Evolutionary conservation across 768 basidiomycete genomes (phyloP).

Genomic region (Panaeolus papilionaceus): DNA sequence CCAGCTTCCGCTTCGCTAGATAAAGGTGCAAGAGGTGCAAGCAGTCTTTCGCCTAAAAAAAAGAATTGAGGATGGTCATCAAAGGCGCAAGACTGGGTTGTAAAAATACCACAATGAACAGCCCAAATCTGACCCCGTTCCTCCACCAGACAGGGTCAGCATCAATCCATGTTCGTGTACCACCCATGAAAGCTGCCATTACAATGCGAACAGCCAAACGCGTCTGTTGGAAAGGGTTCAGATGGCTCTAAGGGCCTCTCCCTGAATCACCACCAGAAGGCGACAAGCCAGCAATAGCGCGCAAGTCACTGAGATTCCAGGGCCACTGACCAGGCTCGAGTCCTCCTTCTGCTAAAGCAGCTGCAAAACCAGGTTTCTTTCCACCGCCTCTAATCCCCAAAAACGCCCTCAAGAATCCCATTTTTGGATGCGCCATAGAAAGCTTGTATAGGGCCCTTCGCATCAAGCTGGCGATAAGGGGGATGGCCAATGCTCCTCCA

Average conservation of each 20-base stretch:
- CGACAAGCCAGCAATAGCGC: background rate
- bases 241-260: slow-evolving; percentile 29
- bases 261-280: slow-evolving; percentile 13
- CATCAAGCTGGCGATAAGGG: slow-evolving; percentile 70
- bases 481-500: slow-evolving; percentile 73
- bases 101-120: slow-evolving; percentile 66
- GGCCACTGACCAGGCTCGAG: slow-evolving; percentile 22
- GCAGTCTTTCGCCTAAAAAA: slow-evolving; percentile 66
- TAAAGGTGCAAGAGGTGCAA: slow-evolving; percentile 71
- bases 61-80: slow-evolving; percentile 11
- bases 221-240: slow-evolving; percentile 35
- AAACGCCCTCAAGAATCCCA: slow-evolving; percentile 42
- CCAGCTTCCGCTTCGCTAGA: slow-evolving; percentile 74
- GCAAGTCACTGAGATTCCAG: slow-evolving; percentile 16
- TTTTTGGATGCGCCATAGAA: slow-evolving; percentile 45
- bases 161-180: slow-evolving; percentile 63
- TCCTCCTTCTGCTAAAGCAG: slow-evolving; percentile 17
- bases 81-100: slow-evolving; percentile 3
- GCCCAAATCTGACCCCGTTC: slow-evolving; percentile 69
- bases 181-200: slow-evolving; percentile 57
- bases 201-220: slow-evolving; percentile 41
- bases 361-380: slow-evolving; percentile 15
- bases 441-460: slow-evolving; percentile 62
- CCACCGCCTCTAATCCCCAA: slow-evolving; percentile 31
- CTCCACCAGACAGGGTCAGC: slow-evolving; percentile 84